Percentiles rank a stretch among this genome's conserved stretches.
These are phyloP conservation scores for Leccinum pseudoinsigne DNA, from an alignment of 1,284 basidiomycete species.

Conservation along the genomic window DNA sequence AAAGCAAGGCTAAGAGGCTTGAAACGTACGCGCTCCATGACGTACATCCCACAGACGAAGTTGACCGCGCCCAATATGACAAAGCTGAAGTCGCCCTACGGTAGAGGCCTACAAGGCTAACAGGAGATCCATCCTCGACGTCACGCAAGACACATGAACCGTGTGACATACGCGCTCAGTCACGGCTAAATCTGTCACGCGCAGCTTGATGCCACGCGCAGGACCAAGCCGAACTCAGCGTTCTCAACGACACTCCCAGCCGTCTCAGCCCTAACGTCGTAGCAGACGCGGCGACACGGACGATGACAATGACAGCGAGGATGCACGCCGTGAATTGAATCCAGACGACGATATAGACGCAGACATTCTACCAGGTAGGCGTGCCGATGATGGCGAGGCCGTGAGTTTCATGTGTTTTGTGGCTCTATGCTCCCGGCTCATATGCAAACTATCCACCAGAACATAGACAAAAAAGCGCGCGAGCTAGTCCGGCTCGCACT, in stretches of 20 bases:
- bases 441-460: too few relatives aligned
- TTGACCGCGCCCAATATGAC: too few relatives aligned
- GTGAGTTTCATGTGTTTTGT: slow-evolving; percentile 18
- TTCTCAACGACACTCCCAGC: slow-evolving; percentile 33
- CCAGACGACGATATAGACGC: slow-evolving; percentile 28
- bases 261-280: slow-evolving; percentile 33
- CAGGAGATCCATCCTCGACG: too few relatives aligned
- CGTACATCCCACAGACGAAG: slow-evolving; percentile 8
- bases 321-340: slow-evolving; percentile 23
- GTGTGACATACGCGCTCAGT: slow-evolving; percentile 3
- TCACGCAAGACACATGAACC: background rate
- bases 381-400: slow-evolving; percentile 12
- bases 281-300: slow-evolving; percentile 24
- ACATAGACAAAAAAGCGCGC: too few relatives aligned
- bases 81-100: too few relatives aligned
- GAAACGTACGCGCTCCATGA: too few relatives aligned
- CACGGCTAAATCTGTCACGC: slow-evolving; percentile 4
- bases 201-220: slow-evolving; percentile 26
- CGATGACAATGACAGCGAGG: slow-evolving; percentile 19
- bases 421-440: too few relatives aligned
- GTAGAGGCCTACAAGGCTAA: too few relatives aligned
- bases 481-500: too few relatives aligned
- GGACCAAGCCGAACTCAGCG: slow-evolving; percentile 25
- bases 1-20: too few relatives aligned
- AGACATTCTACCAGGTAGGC: slow-evolving; percentile 24